Percentiles rank a stretch among this genome's conserved stretches.
phyloP scores from a whole-genome alignment of 805 yeast species.

The Pachysolen tannophilus region DNA sequence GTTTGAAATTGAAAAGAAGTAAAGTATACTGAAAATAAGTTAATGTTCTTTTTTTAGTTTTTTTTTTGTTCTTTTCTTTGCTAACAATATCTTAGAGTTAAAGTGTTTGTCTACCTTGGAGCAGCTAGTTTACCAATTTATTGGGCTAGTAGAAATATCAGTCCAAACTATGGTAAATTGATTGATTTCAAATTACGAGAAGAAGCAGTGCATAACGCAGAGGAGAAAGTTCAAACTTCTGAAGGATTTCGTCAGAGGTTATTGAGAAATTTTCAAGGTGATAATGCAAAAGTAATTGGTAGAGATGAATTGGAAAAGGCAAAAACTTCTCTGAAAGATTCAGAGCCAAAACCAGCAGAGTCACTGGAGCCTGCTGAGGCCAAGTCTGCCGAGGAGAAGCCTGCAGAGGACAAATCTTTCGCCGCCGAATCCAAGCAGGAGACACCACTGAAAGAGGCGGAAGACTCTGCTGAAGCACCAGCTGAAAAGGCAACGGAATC shows the following conservation, averaged over 20 bases:
- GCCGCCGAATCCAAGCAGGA: slow-evolving; percentile 1
- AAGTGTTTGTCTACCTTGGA: slow-evolving; percentile 4
- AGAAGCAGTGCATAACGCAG: slow-evolving; percentile 3
- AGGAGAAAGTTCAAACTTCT: background rate
- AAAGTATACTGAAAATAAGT: too few species aligned
- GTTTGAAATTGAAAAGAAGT: too few species aligned
- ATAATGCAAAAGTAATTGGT: too few species aligned
- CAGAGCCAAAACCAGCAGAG: too few species aligned
- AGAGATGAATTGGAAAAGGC: slow-evolving; percentile 1
- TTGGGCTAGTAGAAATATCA: background rate
- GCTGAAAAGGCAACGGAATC: background rate
- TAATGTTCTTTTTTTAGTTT: too few species aligned
- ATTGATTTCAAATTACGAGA: slow-evolving; percentile 7
- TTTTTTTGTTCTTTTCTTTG: background rate
- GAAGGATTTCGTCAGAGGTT: too few species aligned
- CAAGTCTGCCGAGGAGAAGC: slow-evolving; percentile 1
- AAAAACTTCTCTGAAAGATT: slow-evolving; percentile 3
- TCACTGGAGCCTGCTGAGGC: slow-evolving; percentile 4
- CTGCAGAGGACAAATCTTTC: slow-evolving; percentile 3
- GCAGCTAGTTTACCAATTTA: slow-evolving; percentile 4
- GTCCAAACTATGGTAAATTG: slow-evolving; percentile 8
- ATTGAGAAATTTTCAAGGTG: too few species aligned
- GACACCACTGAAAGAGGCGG: slow-evolving; percentile 1
- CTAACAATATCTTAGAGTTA: slow-evolving; percentile 1
- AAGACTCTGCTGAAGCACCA: slow-evolving; percentile 1